Percentiles rank a stretch among this genome's conserved stretches.
Conservation (phyloP, 805 yeast genomes). For the Candida berthetii region DNA sequence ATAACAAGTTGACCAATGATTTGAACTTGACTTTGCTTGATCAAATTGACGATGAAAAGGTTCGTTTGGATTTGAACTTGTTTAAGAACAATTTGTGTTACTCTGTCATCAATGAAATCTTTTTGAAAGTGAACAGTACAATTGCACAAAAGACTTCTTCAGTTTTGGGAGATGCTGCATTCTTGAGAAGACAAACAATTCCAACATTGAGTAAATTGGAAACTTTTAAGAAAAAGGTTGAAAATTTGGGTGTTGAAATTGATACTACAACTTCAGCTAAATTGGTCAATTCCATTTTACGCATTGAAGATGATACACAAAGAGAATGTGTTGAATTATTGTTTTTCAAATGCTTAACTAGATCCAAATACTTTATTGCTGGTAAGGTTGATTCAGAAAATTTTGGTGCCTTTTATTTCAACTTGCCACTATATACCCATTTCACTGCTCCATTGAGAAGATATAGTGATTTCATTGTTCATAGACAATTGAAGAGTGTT, state of each 20-base stretch:
- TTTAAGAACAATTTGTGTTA: slow-evolving; percentile 55
- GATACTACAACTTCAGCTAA: slow-evolving; percentile 72
- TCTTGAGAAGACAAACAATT: slow-evolving; percentile 80
- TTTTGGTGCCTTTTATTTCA: slow-evolving; percentile 74
- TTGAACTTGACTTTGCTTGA: slow-evolving; percentile 61
- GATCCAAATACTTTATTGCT: slow-evolving; percentile 85
- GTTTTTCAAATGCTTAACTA: slow-evolving; percentile 71
- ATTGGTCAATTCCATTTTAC: slow-evolving; percentile 63
- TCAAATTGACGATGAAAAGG: slow-evolving; percentile 81
- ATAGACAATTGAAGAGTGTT: slow-evolving; percentile 77
- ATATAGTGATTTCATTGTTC: slow-evolving; percentile 89
- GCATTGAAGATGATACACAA: slow-evolving; percentile 51
- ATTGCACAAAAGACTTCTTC: slow-evolving; percentile 79
- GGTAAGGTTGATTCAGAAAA: slow-evolving; percentile 80
- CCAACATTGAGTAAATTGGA: slow-evolving; percentile 82
- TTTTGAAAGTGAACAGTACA: slow-evolving; percentile 75
- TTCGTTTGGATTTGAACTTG: slow-evolving; percentile 63
- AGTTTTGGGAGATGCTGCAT: slow-evolving; percentile 70
- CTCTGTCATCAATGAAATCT: slow-evolving; percentile 65
- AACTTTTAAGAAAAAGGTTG: slow-evolving; percentile 66
- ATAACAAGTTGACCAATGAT: slow-evolving; percentile 37
- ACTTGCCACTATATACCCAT: slow-evolving; percentile 84
- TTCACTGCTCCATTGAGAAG: slow-evolving; percentile 90
- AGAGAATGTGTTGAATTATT: slow-evolving; percentile 76
- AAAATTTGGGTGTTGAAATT: slow-evolving; percentile 56